phyloP scores from a whole-genome alignment of 768 basidiomycete species.

The Boletus pseudo-olivaceus region DNA sequence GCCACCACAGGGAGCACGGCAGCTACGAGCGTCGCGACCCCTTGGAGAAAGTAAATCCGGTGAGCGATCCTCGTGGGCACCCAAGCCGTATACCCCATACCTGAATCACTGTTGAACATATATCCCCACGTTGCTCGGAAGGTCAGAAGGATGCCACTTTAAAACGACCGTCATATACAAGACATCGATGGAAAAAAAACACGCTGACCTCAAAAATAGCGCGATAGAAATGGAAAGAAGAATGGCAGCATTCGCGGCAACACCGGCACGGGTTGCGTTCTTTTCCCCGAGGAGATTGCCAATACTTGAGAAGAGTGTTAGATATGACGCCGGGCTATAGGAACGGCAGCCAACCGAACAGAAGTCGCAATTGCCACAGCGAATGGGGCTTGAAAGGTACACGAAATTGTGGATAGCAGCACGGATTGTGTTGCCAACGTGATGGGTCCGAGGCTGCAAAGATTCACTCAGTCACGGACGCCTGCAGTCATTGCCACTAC shows the following conservation, averaged over 20 bases:
- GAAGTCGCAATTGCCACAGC: slow-evolving; percentile 79
- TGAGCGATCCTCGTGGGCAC: neutral
- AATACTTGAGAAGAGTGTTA: slow-evolving; percentile 44
- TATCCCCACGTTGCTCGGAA: slow-evolving; percentile 69
- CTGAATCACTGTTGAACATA: slow-evolving; percentile 68
- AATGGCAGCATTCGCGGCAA: slow-evolving; percentile 64
- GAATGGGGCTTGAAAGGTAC: slow-evolving; percentile 80
- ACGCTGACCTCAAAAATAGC: slow-evolving; percentile 52
- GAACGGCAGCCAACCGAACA: slow-evolving; percentile 55
- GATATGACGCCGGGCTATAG: neutral
- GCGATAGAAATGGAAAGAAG: slow-evolving; percentile 61
- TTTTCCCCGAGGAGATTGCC: slow-evolving; percentile 87
- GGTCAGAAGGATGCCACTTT: slow-evolving; percentile 49
- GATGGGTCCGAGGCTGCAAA: slow-evolving; percentile 67
- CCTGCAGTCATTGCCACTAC: slow-evolving; percentile 6
- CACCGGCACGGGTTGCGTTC: slow-evolving; percentile 65
- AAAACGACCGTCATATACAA: neutral
- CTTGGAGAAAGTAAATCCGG: slow-evolving; percentile 6
- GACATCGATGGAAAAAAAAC: neutral
- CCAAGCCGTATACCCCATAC: slow-evolving; percentile 27
- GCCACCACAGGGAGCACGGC: slow-evolving; percentile 72
- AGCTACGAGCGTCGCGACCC: slow-evolving; percentile 41
- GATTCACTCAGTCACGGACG: slow-evolving; percentile 12
- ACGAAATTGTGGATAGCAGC: slow-evolving; percentile 68
- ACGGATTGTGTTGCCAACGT: slow-evolving; percentile 87